phyloP scores from a whole-genome alignment of 805 yeast genomes.

The Wickerhamiella galacta region DNA sequence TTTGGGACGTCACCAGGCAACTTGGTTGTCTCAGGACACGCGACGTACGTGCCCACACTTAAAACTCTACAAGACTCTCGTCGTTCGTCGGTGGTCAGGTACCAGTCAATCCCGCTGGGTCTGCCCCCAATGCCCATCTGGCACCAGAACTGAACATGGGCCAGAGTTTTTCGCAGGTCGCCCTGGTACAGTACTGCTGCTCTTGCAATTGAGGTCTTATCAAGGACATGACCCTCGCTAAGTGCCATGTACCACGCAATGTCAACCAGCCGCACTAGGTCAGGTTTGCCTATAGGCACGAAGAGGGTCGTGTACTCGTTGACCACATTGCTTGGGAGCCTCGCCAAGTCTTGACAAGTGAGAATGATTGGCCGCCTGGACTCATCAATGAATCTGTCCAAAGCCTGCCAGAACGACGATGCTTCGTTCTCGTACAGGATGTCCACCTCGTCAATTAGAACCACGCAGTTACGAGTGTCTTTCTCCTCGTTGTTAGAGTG shows the following conservation, averaged over 20 bases:
- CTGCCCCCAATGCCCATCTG: conserved; percentile 22
- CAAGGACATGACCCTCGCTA: conserved; percentile 22
- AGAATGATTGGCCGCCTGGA: conserved; percentile 56
- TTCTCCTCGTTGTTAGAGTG: conserved; percentile 22
- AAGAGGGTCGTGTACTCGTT: conserved; percentile 20
- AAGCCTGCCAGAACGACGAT: conserved; percentile 55
- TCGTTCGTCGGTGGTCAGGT: conserved; percentile 13
- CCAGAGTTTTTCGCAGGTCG: conserved; percentile 19
- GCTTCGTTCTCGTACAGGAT: conserved; percentile 60
- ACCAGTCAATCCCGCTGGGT: conserved; percentile 21
- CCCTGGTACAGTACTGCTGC: conserved; percentile 10
- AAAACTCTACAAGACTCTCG: conserved; percentile 10
- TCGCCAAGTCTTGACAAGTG: conserved; percentile 36
- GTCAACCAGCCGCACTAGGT: conserved; percentile 13
- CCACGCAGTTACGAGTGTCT: conserved; percentile 40
- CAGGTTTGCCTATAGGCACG: conserved; percentile 18
- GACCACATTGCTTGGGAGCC: conserved; percentile 3
- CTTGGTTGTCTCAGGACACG: conserved; percentile 1
- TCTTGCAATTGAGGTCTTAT: conserved; percentile 8
- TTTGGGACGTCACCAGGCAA: conserved; percentile 3
- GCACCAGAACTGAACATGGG: conserved; percentile 22
- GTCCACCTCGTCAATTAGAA: conserved; percentile 77
- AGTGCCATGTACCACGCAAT: conserved; percentile 20
- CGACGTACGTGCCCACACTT: conserved; percentile 12
- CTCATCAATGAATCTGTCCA: conserved; percentile 40